Conservation (phyloP, 2,329 filamentous ascomycete species). For the Talaromyces sp. region DNA sequence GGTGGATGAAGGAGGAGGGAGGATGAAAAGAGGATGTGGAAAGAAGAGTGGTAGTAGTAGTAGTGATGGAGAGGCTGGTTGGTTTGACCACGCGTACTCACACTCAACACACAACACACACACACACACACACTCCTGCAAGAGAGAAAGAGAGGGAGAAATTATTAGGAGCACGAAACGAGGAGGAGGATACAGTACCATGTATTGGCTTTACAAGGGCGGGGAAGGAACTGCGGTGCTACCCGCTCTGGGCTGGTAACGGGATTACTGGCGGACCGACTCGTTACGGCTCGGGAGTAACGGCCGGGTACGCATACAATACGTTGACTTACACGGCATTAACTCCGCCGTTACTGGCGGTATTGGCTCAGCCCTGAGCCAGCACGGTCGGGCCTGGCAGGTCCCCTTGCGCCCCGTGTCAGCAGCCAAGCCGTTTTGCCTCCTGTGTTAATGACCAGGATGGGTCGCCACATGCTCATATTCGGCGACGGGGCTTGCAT, state of each 20-base stretch:
- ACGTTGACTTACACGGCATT: background rate
- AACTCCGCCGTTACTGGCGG: too few relatives aligned
- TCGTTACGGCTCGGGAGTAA: background rate
- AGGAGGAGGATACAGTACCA: background rate
- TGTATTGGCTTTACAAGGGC: background rate
- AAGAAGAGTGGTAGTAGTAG: background rate
- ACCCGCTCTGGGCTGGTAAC: background rate
- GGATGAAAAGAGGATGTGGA: background rate
- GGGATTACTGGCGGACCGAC: conserved; percentile 8
- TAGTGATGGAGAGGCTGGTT: too few relatives aligned
- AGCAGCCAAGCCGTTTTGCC: background rate
- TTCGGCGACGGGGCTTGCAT: background rate
- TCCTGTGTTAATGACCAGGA: background rate
- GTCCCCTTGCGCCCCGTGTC: background rate
- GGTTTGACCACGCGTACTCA: background rate
- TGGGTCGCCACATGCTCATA: background rate
- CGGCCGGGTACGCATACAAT: background rate
- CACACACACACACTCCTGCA: background rate
- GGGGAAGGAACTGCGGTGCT: background rate
- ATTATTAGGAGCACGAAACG: background rate
- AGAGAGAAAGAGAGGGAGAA: background rate
- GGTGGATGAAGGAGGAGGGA: background rate
- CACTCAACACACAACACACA: too few relatives aligned
- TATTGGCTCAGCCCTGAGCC: background rate
- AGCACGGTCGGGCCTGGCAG: background rate